These are phyloP conservation scores for Nakazawaea wyomingensis DNA, from an alignment of 805 yeast genomes.

Conservation along the genomic window DNA sequence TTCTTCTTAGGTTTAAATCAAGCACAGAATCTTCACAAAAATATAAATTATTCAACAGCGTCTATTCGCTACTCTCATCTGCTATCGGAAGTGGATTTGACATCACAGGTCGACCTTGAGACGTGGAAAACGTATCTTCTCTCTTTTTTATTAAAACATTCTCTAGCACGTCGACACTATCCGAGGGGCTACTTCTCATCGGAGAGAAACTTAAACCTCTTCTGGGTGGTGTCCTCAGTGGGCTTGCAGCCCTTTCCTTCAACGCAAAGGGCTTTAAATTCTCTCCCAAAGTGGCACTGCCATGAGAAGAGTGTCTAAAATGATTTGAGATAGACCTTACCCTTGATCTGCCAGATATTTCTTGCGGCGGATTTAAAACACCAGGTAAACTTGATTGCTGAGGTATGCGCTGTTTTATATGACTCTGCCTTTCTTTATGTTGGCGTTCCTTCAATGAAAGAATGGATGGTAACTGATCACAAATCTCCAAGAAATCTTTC, in stretches of 20 bases:
- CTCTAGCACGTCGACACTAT: not conserved
- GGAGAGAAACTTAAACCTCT: not conserved
- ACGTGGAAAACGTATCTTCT: not conserved
- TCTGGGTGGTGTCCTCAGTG: not conserved
- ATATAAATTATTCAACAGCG: no score
- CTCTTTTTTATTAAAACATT: not conserved
- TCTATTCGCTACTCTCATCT: no score
- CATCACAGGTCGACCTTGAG: not conserved
- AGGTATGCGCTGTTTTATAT: not conserved
- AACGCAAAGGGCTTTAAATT: constrained; percentile 1
- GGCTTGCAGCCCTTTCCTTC: not conserved
- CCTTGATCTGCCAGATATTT: not conserved
- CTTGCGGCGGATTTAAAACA: not conserved
- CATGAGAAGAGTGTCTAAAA: not conserved
- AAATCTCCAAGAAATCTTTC: not conserved
- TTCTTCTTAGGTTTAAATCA: no score
- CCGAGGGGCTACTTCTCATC: not conserved
- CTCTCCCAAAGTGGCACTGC: not conserved
- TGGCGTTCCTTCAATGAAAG: not conserved
- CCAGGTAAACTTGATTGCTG: not conserved
- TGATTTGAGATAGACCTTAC: not conserved
- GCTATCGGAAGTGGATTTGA: not conserved
- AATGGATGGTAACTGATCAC: not conserved
- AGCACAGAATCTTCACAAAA: no score
- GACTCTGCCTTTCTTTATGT: not conserved